phyloP scores from a whole-genome alignment of 2,329 filamentous ascomycete species.

The Ploettnerulaceae sp. region DNA sequence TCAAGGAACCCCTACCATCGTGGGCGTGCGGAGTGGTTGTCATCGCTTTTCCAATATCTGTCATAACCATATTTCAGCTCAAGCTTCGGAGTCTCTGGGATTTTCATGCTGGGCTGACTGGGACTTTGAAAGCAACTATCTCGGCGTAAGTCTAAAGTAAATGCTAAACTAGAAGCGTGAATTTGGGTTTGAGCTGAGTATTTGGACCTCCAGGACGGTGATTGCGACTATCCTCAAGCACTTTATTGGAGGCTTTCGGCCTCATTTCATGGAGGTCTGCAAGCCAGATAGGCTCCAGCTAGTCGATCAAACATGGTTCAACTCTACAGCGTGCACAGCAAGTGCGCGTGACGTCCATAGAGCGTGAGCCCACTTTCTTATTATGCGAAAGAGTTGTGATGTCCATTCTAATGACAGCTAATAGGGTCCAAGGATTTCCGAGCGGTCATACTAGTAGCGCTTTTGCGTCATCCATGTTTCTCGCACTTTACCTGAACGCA shows the following conservation, averaged over 20 bases:
- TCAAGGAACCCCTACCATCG: constrained; percentile 47
- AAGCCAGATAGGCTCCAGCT: constrained; percentile 44
- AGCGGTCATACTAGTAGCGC: constrained; percentile 68
- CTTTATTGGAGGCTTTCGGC: constrained; percentile 65
- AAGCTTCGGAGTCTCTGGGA: constrained; percentile 61
- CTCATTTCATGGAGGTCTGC: constrained; percentile 65
- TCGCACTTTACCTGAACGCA: constrained; percentile 69
- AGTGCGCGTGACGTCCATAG: constrained; percentile 55
- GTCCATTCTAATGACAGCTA: not conserved
- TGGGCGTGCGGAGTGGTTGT: constrained; percentile 62
- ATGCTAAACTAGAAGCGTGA: not conserved
- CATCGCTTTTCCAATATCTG: constrained; percentile 55
- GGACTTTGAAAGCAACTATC: constrained; percentile 17
- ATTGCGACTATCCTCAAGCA: constrained; percentile 71
- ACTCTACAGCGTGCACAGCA: constrained; percentile 53
- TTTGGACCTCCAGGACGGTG: constrained; percentile 50
- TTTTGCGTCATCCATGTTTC: constrained; percentile 63
- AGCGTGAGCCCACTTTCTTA: constrained; percentile 15
- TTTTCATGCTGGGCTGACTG: constrained; percentile 32
- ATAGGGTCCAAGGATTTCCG: constrained; percentile 58
- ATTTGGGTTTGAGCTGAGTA: not conserved
- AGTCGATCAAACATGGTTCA: constrained; percentile 45
- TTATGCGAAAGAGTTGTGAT: too few species aligned
- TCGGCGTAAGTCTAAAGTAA: not conserved
- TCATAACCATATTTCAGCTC: constrained; percentile 61